A percentile compares a stretch with the other conserved stretches of the same genome.
Conservation (phyloP, 805 yeast genomes). For the Kurtzmaniella fragi region DNA sequence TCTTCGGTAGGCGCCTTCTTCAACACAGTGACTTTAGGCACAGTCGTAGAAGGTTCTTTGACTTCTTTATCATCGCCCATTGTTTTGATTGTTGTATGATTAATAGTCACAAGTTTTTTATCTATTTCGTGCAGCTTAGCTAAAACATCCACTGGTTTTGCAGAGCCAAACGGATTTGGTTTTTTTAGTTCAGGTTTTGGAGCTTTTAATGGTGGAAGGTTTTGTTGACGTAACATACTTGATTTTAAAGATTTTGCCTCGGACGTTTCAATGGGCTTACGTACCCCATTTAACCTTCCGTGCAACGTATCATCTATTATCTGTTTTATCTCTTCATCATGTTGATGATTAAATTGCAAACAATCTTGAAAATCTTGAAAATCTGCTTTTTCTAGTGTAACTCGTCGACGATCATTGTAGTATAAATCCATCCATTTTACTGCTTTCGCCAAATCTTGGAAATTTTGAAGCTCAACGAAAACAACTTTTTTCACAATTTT, state of each 20-base stretch:
- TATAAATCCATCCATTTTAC: conserved; percentile 60
- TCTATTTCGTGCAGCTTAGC: conserved; percentile 63
- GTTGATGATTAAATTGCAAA: conserved; percentile 33
- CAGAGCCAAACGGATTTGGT: conserved; percentile 75
- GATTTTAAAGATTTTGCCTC: too few relatives aligned
- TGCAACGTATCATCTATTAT: conserved; percentile 26
- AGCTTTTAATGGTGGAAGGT: conserved; percentile 3
- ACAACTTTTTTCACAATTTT: conserved; percentile 50
- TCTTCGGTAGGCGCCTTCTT: conserved; percentile 1
- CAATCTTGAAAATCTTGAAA: conserved; percentile 36
- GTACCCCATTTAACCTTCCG: conserved; percentile 8
- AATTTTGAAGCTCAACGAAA: conserved; percentile 52
- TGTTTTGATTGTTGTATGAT: conserved; percentile 30
- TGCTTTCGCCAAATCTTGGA: conserved; percentile 51
- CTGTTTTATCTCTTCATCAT: conserved; percentile 23
- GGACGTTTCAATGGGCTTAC: too few relatives aligned
- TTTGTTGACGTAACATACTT: too few relatives aligned
- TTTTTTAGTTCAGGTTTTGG: conserved; percentile 28
- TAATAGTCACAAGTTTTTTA: conserved; percentile 22
- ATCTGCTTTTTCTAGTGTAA: conserved; percentile 35
- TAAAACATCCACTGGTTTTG: conserved; percentile 78
- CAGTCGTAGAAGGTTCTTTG: neutral
- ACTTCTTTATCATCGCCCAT: conserved; percentile 10
- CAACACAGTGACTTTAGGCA: neutral
- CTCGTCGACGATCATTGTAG: conserved; percentile 38